These are phyloP conservation scores for Eutrema heterophyllum DNA, from an alignment of 345 rosid species.

Conservation along the genomic window DNA sequence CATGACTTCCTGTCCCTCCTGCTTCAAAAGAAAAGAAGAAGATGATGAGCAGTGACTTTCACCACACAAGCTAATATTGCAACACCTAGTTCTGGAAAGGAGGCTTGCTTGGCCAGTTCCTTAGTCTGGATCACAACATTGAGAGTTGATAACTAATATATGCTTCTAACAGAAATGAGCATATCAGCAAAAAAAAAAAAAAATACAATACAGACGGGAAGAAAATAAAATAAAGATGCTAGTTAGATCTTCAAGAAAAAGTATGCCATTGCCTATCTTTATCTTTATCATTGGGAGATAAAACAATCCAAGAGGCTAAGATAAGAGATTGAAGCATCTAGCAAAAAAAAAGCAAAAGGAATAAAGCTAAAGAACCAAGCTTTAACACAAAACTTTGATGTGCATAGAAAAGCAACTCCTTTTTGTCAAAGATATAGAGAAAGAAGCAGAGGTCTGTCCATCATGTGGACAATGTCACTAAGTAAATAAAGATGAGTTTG, in stretches of 20 bases:
- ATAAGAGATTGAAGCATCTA: slow-evolving; percentile 28
- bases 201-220: not conserved
- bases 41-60: slow-evolving; percentile 15
- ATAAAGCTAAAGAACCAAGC: slow-evolving; percentile 36
- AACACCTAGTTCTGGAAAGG: not conserved
- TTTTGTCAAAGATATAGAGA: slow-evolving; percentile 21
- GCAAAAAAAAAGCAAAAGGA: slow-evolving; percentile 25
- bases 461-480: slow-evolving; percentile 20
- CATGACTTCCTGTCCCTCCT: slow-evolving; percentile 33
- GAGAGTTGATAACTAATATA: slow-evolving; percentile 2
- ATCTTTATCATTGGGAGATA: slow-evolving; percentile 24
- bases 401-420: slow-evolving; percentile 18
- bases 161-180: slow-evolving; percentile 1
- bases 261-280: slow-evolving; percentile 14
- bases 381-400: slow-evolving; percentile 37
- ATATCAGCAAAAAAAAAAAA: not conserved
- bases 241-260: slow-evolving; percentile 20
- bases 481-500: slow-evolving; percentile 26
- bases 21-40: slow-evolving; percentile 30
- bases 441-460: slow-evolving; percentile 6
- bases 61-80: slow-evolving; percentile 17
- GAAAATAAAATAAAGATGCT: slow-evolving; percentile 9
- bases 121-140: not conserved
- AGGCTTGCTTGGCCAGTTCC: not conserved
- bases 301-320: slow-evolving; percentile 28